Evolutionary conservation across 2,329 filamentous ascomycete genomes (phyloP).

Genomic region (Peltaster fructicola): DNA sequence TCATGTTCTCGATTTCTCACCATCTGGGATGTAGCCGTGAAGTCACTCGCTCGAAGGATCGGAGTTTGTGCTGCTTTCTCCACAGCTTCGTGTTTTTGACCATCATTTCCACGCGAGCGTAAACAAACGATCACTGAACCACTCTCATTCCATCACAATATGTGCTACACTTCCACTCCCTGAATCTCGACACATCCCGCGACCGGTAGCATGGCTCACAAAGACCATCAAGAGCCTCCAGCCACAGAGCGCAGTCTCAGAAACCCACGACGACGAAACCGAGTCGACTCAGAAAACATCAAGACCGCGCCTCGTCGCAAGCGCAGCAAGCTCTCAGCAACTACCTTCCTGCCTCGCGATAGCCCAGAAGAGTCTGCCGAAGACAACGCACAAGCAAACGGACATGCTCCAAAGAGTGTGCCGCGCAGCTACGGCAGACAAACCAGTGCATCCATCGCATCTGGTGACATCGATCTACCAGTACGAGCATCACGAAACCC

Average conservation of each 20-base stretch:
- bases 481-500: slow-evolving; percentile 13
- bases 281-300: slow-evolving; percentile 25
- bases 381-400: slow-evolving; percentile 8
- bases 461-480: slow-evolving; percentile 6
- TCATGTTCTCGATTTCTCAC: no score
- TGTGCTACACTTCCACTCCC: no score
- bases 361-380: slow-evolving; percentile 7
- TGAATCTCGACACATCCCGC: no score
- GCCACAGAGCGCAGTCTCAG: slow-evolving; percentile 16
- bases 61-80: no score
- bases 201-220: no score
- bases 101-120: no score
- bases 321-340: slow-evolving; percentile 29
- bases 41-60: no score
- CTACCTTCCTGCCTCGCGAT: slow-evolving; percentile 19
- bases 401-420: slow-evolving; percentile 5
- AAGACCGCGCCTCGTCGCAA: slow-evolving; percentile 26
- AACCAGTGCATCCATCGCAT: slow-evolving; percentile 2
- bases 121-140: no score
- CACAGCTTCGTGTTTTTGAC: no score
- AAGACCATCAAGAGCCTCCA: no score
- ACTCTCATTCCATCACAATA: no score
- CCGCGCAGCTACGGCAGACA: slow-evolving; percentile 5
- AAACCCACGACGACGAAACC: slow-evolving; percentile 28
- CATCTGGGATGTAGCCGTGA: no score